Base-by-base conservation (phyloP, 1,284 basidiomycete genomes). In the Trichosporon ovoides region DNA sequence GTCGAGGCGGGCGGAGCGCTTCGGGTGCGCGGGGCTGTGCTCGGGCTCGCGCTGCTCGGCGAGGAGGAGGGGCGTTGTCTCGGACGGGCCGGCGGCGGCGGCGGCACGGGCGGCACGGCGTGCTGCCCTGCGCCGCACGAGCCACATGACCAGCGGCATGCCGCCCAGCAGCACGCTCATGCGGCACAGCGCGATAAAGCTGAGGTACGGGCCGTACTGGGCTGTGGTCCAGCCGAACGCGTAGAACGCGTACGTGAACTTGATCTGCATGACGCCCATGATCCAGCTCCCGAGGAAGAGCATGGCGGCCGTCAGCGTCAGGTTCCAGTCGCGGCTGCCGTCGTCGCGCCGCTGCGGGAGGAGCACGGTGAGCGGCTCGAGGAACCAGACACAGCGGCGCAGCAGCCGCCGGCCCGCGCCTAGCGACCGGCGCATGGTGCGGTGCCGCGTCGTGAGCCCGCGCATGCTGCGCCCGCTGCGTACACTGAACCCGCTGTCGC, bases 121-220 rank as follows among this genome's bases (percentile, higher is more conserved):
- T 72, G 69, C 48, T 65, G 66, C 1, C 75, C 28, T 4, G 5
- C 28, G 75, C 58, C 77, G 77, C 65, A 74, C 63, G n/a, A 62
- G 65, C 43, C 68, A 66, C 59, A 76, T 71, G 18, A 67, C 49
- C 24, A 73, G 76, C 12, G 91, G 91, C 9, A 91, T 75, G 24
- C 89, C 61, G 4, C 84, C 58, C 1, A 85, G 79, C 58, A 92
- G 78, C 59, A 84, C 82, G 1, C 84, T 18, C 1, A 87, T 85
- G 7, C 88, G 81, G 2, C 80, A 74, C 18, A 80, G 77, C n/a
- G 85, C 84, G 14, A 85, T 69, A 7, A 84, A 62, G 55, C 84
- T 87, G 53, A 91, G 74, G 78, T 83, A 91, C 63, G 91, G 91
- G 9, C 88, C 89, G 13, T 88, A 74, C 87, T 91, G 53, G 7